Percentiles rank a stretch among this genome's conserved stretches.
Conservation (phyloP, 208 protist species). For the Leishmania major region DNA sequence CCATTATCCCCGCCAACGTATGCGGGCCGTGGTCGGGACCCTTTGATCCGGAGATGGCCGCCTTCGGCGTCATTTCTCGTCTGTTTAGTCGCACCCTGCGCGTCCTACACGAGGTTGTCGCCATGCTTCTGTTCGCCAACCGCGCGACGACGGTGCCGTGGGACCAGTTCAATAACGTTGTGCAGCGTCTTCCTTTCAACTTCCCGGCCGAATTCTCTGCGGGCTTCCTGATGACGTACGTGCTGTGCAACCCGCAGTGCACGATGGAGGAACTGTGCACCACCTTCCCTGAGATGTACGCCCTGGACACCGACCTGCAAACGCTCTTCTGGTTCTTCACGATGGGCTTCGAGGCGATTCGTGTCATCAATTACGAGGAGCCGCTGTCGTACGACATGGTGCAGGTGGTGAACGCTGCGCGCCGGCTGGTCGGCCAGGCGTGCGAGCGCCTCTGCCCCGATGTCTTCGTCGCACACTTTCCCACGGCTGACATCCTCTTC, state of each 20-base stretch:
- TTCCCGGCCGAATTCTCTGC: conserved; percentile 76
- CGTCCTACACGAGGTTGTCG: conserved; percentile 71
- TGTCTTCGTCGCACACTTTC: conserved; percentile 28
- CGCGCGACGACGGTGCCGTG: conserved; percentile 51
- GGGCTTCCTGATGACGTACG: conserved; percentile 78
- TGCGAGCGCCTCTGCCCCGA: conserved; percentile 44
- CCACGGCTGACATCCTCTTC: conserved; percentile 20
- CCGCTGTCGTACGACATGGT: conserved; percentile 30
- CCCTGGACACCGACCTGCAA: conserved; percentile 59
- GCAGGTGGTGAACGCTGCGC: conserved; percentile 38
- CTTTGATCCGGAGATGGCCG: conserved; percentile 82
- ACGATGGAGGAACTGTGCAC: conserved; percentile 52
- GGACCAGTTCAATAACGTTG: conserved; percentile 50
- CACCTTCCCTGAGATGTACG: conserved; percentile 66
- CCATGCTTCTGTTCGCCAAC: conserved; percentile 61
- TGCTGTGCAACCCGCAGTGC: conserved; percentile 64
- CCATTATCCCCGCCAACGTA: conserved; percentile 82
- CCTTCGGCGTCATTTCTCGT: conserved; percentile 77
- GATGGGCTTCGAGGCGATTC: conserved; percentile 58
- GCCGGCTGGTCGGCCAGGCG: conserved; percentile 39
- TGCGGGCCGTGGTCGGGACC: conserved; percentile 69
- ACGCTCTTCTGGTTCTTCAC: conserved; percentile 87
- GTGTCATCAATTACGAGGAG: conserved; percentile 44
- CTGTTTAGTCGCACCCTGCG: conserved; percentile 73
- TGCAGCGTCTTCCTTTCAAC: conserved; percentile 64